Evolutionary conservation across 2,329 filamentous ascomycete genomes (phyloP).

Genomic region (Ceratocystis diversiconidia): DNA sequence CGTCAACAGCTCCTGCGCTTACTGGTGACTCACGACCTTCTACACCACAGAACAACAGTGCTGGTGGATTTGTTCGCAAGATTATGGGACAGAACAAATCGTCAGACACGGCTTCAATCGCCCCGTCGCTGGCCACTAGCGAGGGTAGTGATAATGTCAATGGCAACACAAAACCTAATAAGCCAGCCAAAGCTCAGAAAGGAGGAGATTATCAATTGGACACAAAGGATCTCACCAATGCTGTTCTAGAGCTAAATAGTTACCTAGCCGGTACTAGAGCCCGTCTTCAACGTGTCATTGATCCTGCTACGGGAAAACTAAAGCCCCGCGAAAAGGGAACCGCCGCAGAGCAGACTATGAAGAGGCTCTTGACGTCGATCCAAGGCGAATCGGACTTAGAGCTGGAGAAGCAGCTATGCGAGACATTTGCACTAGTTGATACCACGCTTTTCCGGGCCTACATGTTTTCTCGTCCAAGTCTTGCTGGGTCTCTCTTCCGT

Average conservation of each 20-base stretch:
- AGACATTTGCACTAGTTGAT: slow-evolving; percentile 74
- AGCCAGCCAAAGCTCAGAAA: slow-evolving; percentile 27
- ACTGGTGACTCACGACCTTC: slow-evolving; percentile 11
- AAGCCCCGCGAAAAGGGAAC: slow-evolving; percentile 35
- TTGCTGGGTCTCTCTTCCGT: slow-evolving; percentile 82
- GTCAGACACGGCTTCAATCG: slow-evolving; percentile 13
- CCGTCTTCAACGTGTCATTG: slow-evolving; percentile 46
- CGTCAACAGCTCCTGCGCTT: neutral
- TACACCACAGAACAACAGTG: slow-evolving; percentile 21
- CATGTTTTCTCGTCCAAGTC: slow-evolving; percentile 76
- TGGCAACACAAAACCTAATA: slow-evolving; percentile 25
- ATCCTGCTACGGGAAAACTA: slow-evolving; percentile 48
- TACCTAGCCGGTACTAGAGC: slow-evolving; percentile 78
- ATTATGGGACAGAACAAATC: slow-evolving; percentile 29
- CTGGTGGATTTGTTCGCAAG: slow-evolving; percentile 38
- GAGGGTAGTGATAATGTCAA: slow-evolving; percentile 44
- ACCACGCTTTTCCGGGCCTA: slow-evolving; percentile 89
- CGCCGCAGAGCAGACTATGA: slow-evolving; percentile 36
- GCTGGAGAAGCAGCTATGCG: slow-evolving; percentile 56
- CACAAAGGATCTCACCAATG: slow-evolving; percentile 70
- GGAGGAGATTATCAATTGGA: slow-evolving; percentile 43
- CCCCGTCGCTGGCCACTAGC: slow-evolving; percentile 34
- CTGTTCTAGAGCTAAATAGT: slow-evolving; percentile 68
- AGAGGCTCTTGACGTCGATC: slow-evolving; percentile 36
- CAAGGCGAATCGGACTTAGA: slow-evolving; percentile 39